Conservation (phyloP, 2,329 filamentous ascomycete genomes). For the Geosmithia putterillii region DNA sequence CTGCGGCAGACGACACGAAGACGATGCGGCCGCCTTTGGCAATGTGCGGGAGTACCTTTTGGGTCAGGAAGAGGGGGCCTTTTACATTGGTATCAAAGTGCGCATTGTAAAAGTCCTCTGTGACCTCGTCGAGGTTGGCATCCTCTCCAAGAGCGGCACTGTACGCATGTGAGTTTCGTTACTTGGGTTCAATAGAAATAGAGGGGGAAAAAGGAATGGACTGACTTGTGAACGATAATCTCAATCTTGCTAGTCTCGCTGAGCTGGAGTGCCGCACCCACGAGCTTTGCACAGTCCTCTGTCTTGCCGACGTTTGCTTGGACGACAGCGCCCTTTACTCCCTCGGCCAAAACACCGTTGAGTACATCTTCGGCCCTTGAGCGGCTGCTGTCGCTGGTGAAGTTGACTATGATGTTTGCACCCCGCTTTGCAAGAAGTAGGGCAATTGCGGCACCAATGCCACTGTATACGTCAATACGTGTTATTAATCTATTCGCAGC, state of each 20-base stretch:
- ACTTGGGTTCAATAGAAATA: not conserved
- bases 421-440: slow-evolving; percentile 6
- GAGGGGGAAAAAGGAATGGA: not conserved
- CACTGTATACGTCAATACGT: no score
- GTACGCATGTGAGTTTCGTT: not conserved
- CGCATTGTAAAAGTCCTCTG: slow-evolving; percentile 2
- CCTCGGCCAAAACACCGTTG: slow-evolving; percentile 5
- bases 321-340: slow-evolving; percentile 4
- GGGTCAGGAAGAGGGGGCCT: slow-evolving; percentile 11
- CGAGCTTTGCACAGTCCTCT: slow-evolving; percentile 7
- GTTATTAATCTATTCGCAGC: not conserved
- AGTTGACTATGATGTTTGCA: slow-evolving; percentile 11
- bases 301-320: slow-evolving; percentile 8
- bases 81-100: slow-evolving; percentile 10
- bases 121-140: slow-evolving; percentile 7
- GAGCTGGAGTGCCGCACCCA: slow-evolving; percentile 7
- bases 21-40: slow-evolving; percentile 14
- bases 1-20: slow-evolving; percentile 10
- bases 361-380: slow-evolving; percentile 7
- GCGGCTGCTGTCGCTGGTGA: slow-evolving; percentile 5
- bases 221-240: slow-evolving; percentile 11
- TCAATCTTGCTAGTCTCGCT: slow-evolving; percentile 11
- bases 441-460: slow-evolving; percentile 9
- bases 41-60: slow-evolving; percentile 14
- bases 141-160: slow-evolving; percentile 5